Conservation (phyloP, 1,284 basidiomycete species). For the Porogramme epimiltina region DNA sequence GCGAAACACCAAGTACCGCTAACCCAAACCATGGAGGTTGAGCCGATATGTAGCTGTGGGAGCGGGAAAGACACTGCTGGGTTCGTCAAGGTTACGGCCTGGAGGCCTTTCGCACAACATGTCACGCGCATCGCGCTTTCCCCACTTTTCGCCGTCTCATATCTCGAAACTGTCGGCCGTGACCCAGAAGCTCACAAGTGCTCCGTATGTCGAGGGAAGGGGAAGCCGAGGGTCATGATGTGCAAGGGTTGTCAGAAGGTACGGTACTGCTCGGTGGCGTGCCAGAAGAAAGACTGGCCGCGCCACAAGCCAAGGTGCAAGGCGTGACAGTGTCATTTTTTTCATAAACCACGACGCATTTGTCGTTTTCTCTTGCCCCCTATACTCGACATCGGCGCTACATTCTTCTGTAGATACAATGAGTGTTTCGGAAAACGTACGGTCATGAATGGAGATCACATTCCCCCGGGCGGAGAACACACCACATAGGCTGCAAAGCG, state of each 20-base stretch:
- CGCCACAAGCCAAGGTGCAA: conserved; percentile 36
- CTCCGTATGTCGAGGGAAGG: conserved; percentile 31
- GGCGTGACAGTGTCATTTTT: too few species aligned
- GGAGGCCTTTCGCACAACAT: conserved; percentile 37
- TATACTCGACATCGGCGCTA: too few species aligned
- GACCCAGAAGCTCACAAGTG: conserved; percentile 9
- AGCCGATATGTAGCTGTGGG: neutral
- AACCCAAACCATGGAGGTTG: neutral
- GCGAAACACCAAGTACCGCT: conserved; percentile 4
- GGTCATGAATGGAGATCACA: neutral
- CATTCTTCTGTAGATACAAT: too few species aligned
- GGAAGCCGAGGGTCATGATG: conserved; percentile 27
- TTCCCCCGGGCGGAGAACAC: neutral
- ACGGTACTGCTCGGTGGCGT: conserved; percentile 44
- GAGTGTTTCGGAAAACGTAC: too few species aligned
- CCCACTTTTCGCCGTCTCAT: conserved; percentile 49
- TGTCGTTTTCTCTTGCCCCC: too few species aligned
- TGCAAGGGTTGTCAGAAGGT: conserved; percentile 41
- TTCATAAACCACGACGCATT: too few species aligned
- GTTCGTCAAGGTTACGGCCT: conserved; percentile 30
- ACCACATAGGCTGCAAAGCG: neutral
- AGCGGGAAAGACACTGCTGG: conserved; percentile 19
- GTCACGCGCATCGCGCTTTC: conserved; percentile 49
- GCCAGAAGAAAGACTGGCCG: conserved; percentile 49
- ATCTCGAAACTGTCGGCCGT: conserved; percentile 37